A percentile compares a stretch with the other conserved stretches of the same genome.
phyloP scores from a whole-genome alignment of 495 filamentous ascomycete genomes.

The Penicillium turbatum region DNA sequence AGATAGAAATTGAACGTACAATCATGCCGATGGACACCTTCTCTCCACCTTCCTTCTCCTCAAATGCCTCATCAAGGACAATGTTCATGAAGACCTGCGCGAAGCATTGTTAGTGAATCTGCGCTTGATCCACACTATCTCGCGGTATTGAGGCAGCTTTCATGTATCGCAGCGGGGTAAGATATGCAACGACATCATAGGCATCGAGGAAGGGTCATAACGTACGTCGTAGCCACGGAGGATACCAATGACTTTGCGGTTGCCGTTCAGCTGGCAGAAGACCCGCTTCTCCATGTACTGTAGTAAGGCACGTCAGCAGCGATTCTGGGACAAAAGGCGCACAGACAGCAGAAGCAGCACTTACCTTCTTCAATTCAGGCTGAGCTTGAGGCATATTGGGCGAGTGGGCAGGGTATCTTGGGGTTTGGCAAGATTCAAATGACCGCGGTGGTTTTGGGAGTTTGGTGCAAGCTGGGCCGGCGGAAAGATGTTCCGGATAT shows the following conservation, averaged over 20 bases:
- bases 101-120: slow-evolving; percentile 6
- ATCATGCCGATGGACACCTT: slow-evolving; percentile 91
- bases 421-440: slow-evolving; percentile 11
- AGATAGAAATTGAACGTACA: slow-evolving; percentile 47
- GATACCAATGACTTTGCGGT: slow-evolving; percentile 92
- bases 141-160: not conserved
- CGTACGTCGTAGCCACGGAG: slow-evolving; percentile 93
- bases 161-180: too few species aligned
- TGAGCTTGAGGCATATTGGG: slow-evolving; percentile 94
- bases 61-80: slow-evolving; percentile 94
- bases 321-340: not conserved
- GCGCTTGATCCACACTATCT: not conserved
- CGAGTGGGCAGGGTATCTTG: slow-evolving; percentile 18
- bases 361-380: slow-evolving; percentile 96
- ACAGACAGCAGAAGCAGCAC: slow-evolving; percentile 4
- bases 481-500: slow-evolving; percentile 32
- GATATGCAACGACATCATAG: not conserved
- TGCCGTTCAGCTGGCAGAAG: slow-evolving; percentile 96
- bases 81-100: slow-evolving; percentile 94
- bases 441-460: slow-evolving; percentile 23
- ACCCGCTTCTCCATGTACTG: slow-evolving; percentile 99
- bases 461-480: slow-evolving; percentile 31
- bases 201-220: not conserved
- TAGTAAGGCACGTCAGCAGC: slow-evolving; percentile 13
- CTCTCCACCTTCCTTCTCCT: slow-evolving; percentile 89